Evolutionary conservation across 192 early-diverging fungal genomes (phyloP).

Genomic region (Glomus cerebriforme): DNA sequence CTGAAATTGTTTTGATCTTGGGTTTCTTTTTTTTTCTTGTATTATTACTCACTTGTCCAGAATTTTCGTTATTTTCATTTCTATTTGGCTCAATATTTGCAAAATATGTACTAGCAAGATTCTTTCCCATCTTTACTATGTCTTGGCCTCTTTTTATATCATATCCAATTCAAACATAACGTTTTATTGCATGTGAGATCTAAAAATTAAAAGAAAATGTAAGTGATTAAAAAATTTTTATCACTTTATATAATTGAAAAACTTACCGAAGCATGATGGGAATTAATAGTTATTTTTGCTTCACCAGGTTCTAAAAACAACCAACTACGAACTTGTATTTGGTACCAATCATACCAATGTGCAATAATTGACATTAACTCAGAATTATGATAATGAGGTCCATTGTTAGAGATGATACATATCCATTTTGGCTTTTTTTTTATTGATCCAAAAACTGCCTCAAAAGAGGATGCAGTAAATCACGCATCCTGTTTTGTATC

Average conservation of each 20-base stretch:
- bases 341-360: neutral
- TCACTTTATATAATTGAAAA: neutral
- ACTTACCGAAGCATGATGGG: neutral
- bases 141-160: no score
- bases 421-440: constrained; percentile 7
- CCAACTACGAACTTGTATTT: neutral
- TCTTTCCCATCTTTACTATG: neutral
- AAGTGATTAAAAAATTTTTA: neutral
- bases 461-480: no score
- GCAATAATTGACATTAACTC: constrained; percentile 6
- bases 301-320: constrained; percentile 8
- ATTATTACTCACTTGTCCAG: neutral
- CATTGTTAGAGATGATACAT: neutral
- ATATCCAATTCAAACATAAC: no score
- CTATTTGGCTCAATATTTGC: neutral
- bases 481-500: constrained; percentile 1
- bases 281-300: neutral
- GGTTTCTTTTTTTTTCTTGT: neutral
- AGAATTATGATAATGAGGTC: neutral
- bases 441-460: neutral
- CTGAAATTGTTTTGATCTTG: neutral
- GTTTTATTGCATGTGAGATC: no score
- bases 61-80: neutral
- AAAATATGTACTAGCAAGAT: neutral
- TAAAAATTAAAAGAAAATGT: no score